Evolutionary conservation across 2,329 filamentous ascomycete species (phyloP).

Genomic region (Dactylonectria macrodidyma): DNA sequence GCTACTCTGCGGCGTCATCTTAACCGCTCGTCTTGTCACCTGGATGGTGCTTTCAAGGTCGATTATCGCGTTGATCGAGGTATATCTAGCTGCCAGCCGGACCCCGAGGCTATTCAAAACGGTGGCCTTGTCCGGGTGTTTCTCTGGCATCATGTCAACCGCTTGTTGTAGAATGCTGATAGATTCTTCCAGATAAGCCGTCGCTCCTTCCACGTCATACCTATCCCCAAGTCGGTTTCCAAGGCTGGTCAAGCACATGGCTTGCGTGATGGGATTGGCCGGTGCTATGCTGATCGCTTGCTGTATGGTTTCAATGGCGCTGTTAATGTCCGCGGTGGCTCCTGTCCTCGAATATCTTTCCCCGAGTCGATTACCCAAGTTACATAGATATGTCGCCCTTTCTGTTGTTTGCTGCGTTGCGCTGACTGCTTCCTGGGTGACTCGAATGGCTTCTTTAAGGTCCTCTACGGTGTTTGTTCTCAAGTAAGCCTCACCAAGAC

Average conservation of each 20-base stretch:
- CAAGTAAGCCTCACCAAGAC: neutral
- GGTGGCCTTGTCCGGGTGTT: neutral
- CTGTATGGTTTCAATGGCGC: too few species aligned
- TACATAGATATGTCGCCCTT: too few species aligned
- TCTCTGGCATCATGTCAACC: neutral
- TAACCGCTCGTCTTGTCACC: neutral
- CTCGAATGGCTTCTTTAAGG: conserved; percentile 9
- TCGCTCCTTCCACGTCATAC: too few species aligned
- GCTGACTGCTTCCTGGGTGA: too few species aligned
- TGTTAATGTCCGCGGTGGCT: too few species aligned
- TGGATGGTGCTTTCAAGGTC: conserved; percentile 3
- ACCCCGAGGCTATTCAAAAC: neutral
- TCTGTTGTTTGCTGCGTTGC: neutral
- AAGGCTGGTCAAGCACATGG: too few species aligned
- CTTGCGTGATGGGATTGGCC: too few species aligned
- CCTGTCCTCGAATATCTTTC: too few species aligned
- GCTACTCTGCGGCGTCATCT: conserved; percentile 10
- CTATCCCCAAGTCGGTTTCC: too few species aligned
- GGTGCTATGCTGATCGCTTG: too few species aligned
- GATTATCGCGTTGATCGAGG: neutral
- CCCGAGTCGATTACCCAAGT: too few species aligned
- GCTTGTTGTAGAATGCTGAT: neutral
- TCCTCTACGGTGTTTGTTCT: neutral
- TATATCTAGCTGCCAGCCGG: neutral
- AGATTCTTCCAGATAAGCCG: neutral